Evolutionary conservation across 164 flowering plant species (phyloP).

Genomic region (Nelumbo lutea): DNA sequence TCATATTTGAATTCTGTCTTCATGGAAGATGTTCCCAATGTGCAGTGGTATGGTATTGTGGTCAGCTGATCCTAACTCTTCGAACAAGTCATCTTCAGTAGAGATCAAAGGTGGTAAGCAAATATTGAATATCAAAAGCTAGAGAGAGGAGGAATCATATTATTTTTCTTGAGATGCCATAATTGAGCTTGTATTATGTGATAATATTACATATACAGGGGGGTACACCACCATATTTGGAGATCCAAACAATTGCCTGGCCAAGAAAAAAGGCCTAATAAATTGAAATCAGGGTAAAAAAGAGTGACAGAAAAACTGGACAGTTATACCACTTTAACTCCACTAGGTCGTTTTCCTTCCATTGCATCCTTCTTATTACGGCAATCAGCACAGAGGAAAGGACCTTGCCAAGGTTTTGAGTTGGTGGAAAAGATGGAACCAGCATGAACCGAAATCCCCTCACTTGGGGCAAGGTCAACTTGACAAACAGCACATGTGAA

Average conservation of each 20-base stretch:
- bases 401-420: conserved; percentile 91
- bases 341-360: conserved; percentile 81
- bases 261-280: conserved; percentile 11
- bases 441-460: conserved; percentile 85
- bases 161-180: not conserved
- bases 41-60: too few relatives aligned
- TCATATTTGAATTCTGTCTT: too few relatives aligned
- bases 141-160: too few relatives aligned
- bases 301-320: not conserved
- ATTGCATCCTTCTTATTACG: conserved; percentile 75
- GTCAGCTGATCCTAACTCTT: too few relatives aligned
- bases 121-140: too few relatives aligned
- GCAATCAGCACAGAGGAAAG: conserved; percentile 72
- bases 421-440: conserved; percentile 84
- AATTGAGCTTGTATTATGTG: not conserved
- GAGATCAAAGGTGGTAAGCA: too few relatives aligned
- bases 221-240: conserved; percentile 8
- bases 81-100: too few relatives aligned
- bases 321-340: conserved; percentile 45
- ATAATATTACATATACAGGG: not conserved
- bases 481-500: conserved; percentile 87
- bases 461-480: conserved; percentile 78
- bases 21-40: too few relatives aligned
- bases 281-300: conserved; percentile 5
- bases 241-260: conserved; percentile 21